Conservation (phyloP, 192 early-diverging fungal species). For the Lunasporangiospora selenospora region DNA sequence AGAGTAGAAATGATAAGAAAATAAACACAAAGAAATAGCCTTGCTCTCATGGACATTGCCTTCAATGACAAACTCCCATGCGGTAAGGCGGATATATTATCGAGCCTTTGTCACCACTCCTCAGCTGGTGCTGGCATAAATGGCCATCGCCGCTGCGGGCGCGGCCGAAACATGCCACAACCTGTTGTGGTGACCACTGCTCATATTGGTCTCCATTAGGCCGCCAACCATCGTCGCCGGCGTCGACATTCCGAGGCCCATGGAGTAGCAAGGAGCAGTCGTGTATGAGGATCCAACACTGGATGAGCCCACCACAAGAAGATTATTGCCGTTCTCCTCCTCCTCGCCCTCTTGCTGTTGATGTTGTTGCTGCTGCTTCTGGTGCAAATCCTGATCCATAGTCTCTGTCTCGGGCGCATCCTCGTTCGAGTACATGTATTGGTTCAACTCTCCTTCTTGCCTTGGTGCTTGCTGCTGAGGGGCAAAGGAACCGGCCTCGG, state of each 20-base stretch:
- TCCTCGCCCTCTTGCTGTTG: constrained; percentile 1
- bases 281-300: neutral
- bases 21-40: neutral
- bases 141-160: constrained; percentile 3
- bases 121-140: constrained; percentile 20
- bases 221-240: constrained; percentile 6
- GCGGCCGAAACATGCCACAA: constrained; percentile 20
- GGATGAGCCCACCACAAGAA: no score
- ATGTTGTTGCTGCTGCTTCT: neutral
- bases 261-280: neutral
- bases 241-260: neutral
- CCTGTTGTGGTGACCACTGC: constrained; percentile 7
- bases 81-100: constrained; percentile 3
- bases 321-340: constrained; percentile 4
- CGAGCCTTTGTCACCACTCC: neutral
- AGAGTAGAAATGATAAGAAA: neutral
- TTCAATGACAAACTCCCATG: neutral
- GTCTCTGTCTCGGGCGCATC: neutral
- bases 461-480: neutral
- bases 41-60: neutral
- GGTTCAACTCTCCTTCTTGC: constrained; percentile 8
- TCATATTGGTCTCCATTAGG: no score
- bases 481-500: neutral
- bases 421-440: constrained; percentile 15
- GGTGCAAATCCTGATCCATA: neutral